Base-by-base conservation (phyloP, 129 eudicot species). In the Silybum marianum region DNA sequence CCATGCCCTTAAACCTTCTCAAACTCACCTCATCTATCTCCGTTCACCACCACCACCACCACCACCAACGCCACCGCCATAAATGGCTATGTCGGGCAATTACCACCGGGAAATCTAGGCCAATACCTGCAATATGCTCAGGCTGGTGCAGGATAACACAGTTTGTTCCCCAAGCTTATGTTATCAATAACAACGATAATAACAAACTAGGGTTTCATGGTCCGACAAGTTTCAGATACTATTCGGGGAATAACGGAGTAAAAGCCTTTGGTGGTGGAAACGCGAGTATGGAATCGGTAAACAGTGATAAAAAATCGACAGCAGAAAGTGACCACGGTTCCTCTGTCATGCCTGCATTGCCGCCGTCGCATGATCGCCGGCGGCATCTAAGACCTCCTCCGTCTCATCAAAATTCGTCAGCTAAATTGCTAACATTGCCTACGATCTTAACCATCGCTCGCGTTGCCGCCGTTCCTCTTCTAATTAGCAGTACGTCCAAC, bases 391-490 rank as follows among this genome's bases (percentile, higher is more conserved):
- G 73, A 80, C 69, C 76, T 26, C 80, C 80, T 30, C 75, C 86
- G 74, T 24, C 81, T 71, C 85, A 78, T 38, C 86, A 80, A 46
- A 87, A 72, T 11, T 68, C 72, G 14, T 78, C 90, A 4, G 23
- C 83, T 1, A 91, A 89, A 84, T 79, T 95, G 87, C 92, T 95
- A 72, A 95, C 99, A 14, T 88, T 95, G 92, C 99, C 99, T 16
- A 95, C 97, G 30, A 78, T 92, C 65, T 81, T 95, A 71, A 95
- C 99, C 0, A 88, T 95, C 68, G 97, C 93, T 73, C 99, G 97
- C 51, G 99, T 92, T 22, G 99, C 92, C 7, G 91, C 99, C 1
- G 87, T 95, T 42, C 99, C 99, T 16, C 48, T 92, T 78, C 81
- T 95, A 71, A 90, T 95, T 69, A 69, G 85, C 90, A 89, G 99